These are phyloP conservation scores for Teunomyces cretensis DNA, from an alignment of 805 yeast genomes.

Conservation along the genomic window DNA sequence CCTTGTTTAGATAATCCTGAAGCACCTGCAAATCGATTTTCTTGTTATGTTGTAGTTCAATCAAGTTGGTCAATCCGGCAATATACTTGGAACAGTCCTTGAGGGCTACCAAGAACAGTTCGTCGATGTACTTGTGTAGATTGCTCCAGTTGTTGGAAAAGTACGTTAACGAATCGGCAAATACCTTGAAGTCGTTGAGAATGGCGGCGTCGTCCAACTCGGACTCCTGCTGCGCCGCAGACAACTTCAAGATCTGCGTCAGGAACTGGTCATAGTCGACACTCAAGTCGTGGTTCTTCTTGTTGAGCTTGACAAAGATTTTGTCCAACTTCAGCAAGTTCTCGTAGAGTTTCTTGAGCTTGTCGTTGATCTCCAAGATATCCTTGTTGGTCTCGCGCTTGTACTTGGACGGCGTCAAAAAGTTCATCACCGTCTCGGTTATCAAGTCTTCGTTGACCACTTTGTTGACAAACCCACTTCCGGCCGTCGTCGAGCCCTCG, in stretches of 20 bases:
- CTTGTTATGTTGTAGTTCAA: conserved; percentile 86
- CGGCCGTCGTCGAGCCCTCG: conserved; percentile 1
- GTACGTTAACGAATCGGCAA: conserved; percentile 36
- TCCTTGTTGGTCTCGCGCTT: conserved; percentile 75
- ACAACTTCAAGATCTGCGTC: conserved; percentile 65
- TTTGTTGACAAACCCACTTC: conserved; percentile 26
- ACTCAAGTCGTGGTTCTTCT: conserved; percentile 70
- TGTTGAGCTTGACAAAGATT: conserved; percentile 69
- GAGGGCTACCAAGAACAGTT: conserved; percentile 75
- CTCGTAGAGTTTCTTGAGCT: conserved; percentile 80
- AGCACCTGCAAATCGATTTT: conserved; percentile 88
- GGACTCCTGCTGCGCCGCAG: conserved; percentile 47
- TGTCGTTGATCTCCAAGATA: conserved; percentile 63
- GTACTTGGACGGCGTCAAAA: conserved; percentile 70
- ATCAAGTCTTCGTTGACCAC: conserved; percentile 68
- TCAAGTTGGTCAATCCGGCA: conserved; percentile 48
- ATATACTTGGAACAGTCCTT: conserved; percentile 82
- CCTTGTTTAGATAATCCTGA: conserved; percentile 71
- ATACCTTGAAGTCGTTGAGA: conserved; percentile 32
- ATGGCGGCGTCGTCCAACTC: conserved; percentile 15
- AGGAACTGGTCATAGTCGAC: conserved; percentile 72
- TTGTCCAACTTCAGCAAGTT: conserved; percentile 77
- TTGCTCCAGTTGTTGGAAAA: conserved; percentile 42
- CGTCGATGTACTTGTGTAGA: conserved; percentile 58
- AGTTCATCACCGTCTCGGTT: conserved; percentile 91